phyloP scores from a whole-genome alignment of 1,284 basidiomycete genomes.

The Papiliotrema terrestris region DNA sequence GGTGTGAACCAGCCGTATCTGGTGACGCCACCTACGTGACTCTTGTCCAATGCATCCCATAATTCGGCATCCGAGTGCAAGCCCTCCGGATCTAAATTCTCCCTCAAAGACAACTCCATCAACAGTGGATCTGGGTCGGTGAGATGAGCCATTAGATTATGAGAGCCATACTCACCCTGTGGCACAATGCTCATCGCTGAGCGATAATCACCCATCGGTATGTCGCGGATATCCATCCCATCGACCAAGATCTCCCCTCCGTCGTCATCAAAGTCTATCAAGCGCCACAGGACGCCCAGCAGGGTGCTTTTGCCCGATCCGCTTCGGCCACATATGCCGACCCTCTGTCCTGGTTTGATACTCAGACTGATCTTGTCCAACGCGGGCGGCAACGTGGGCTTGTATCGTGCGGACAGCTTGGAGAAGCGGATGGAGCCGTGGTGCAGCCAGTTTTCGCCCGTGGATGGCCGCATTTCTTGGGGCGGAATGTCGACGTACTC shows the following conservation, averaged over 20 bases:
- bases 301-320: conserved; percentile 41
- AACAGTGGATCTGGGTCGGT: conserved; percentile 13
- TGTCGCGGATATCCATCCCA: conserved; percentile 52
- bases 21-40: conserved; percentile 7
- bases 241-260: conserved; percentile 65
- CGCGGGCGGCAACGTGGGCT: conserved; percentile 45
- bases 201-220: conserved; percentile 11
- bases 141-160: not conserved
- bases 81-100: conserved; percentile 52
- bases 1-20: not conserved
- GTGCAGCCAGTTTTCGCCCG: conserved; percentile 57
- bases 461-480: conserved; percentile 55
- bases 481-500: conserved; percentile 74
- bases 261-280: conserved; percentile 54
- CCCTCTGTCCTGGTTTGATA: conserved; percentile 46
- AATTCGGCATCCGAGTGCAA: conserved; percentile 56
- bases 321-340: conserved; percentile 52
- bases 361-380: conserved; percentile 48
- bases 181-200: conserved; percentile 57
- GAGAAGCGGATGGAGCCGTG: conserved; percentile 44
- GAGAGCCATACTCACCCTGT: conserved; percentile 23
- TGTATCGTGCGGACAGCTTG: conserved; percentile 45
- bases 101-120: conserved; percentile 23
- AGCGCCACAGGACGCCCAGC: conserved; percentile 63
- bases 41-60: conserved; percentile 50